Evolutionary conservation across 1,284 basidiomycete species (phyloP).

Genomic region (Pulveroboletus sp.): DNA sequence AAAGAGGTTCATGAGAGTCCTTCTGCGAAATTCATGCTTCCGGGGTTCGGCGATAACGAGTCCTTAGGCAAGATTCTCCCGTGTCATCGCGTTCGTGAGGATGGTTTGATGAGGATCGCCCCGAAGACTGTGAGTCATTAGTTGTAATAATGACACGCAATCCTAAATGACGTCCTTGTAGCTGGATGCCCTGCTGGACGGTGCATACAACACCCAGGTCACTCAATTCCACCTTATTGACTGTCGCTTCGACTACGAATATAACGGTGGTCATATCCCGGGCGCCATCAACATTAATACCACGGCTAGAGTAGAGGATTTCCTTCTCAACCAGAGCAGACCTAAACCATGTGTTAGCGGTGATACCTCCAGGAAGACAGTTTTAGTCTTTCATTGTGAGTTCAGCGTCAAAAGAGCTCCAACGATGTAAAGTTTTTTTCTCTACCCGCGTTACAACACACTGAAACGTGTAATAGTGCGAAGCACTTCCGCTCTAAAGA

Average conservation of each 20-base stretch:
- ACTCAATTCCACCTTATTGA: constrained; percentile 83
- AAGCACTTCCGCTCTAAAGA: constrained; percentile 92
- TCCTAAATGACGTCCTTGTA: constrained; percentile 33
- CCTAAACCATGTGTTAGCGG: constrained; percentile 84
- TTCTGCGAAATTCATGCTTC: constrained; percentile 53
- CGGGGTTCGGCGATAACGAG: constrained; percentile 91
- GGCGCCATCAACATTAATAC: constrained; percentile 93
- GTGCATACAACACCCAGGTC: constrained; percentile 66
- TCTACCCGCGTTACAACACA: neutral
- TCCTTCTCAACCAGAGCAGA: constrained; percentile 67
- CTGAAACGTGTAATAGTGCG: constrained; percentile 55
- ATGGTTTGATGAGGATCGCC: constrained; percentile 92
- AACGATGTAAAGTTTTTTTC: constrained; percentile 72
- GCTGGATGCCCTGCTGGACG: constrained; percentile 77
- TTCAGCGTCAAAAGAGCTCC: constrained; percentile 95
- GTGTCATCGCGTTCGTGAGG: constrained; percentile 90
- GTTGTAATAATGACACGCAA: neutral
- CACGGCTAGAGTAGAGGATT: constrained; percentile 77
- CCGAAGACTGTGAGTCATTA: constrained; percentile 66
- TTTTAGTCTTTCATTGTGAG: constrained; percentile 98
- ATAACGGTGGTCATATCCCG: constrained; percentile 88
- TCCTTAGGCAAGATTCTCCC: constrained; percentile 91
- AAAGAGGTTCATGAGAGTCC: constrained; percentile 54
- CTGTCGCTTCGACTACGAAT: constrained; percentile 98
- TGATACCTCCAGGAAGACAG: constrained; percentile 70